Evolutionary conservation across 352 stramenopile species (phyloP).

Genomic region (Globisporangium paddicum): DNA sequence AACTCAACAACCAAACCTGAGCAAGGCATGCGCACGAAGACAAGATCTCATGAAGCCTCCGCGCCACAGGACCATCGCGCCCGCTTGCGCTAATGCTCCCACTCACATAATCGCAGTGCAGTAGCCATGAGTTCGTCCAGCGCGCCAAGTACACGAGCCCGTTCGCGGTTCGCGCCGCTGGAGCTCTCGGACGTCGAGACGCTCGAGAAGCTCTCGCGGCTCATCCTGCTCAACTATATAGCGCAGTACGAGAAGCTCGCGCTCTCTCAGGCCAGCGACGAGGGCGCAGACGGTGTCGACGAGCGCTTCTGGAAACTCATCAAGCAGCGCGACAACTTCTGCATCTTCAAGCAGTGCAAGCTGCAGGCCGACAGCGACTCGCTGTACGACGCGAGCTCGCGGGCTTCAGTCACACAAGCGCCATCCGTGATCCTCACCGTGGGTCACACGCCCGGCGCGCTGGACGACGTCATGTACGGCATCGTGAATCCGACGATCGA

Average conservation of each 20-base stretch:
- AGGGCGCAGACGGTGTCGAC: not conserved
- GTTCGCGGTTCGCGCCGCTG: conserved; percentile 16
- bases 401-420: not conserved
- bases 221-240: conserved; percentile 1
- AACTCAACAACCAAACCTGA: no score
- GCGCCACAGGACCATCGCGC: no score
- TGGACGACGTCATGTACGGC: conserved; percentile 31
- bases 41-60: no score
- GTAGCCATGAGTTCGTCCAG: no score
- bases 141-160: conserved; percentile 6
- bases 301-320: conserved; percentile 10
- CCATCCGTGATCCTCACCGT: not conserved
- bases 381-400: not conserved
- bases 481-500: conserved; percentile 22
- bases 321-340: not conserved
- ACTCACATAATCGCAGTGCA: no score
- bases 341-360: conserved; percentile 1
- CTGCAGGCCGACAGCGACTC: not conserved
- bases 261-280: not conserved
- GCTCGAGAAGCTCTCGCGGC: conserved; percentile 9
- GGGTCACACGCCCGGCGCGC: not conserved
- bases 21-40: no score
- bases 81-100: no score
- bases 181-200: conserved; percentile 8
- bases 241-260: conserved; percentile 3